A percentile compares a stretch with the other conserved stretches of the same genome.
phyloP scores from a whole-genome alignment of 2,329 filamentous ascomycete species.

The Verticillium albo-atrum region DNA sequence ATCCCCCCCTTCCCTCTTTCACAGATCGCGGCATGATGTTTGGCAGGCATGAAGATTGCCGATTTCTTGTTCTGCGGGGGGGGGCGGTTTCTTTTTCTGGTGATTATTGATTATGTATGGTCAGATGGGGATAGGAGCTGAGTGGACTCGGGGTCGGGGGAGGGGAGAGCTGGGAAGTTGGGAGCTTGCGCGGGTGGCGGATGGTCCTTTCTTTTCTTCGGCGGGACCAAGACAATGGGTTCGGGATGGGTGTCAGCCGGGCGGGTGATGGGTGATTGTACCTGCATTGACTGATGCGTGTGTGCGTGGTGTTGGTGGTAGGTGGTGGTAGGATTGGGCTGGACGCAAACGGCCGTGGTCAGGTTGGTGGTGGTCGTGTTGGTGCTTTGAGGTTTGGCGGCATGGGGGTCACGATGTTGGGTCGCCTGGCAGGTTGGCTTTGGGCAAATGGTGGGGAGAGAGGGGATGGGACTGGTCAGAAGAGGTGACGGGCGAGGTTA shows the following conservation, averaged over 20 bases:
- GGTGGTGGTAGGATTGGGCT: too few relatives aligned
- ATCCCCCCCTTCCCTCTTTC: background rate
- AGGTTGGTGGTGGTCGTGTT: too few relatives aligned
- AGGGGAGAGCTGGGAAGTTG: background rate
- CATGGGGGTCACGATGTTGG: too few relatives aligned
- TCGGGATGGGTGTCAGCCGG: background rate
- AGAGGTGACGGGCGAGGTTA: too few relatives aligned
- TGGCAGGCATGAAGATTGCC: background rate
- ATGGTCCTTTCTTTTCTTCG: background rate
- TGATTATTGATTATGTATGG: background rate
- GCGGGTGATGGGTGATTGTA: background rate
- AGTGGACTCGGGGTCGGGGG: background rate
- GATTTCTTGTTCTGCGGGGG: background rate
- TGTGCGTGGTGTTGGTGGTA: background rate
- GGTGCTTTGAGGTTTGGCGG: too few relatives aligned
- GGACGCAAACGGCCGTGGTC: too few relatives aligned
- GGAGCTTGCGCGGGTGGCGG: background rate
- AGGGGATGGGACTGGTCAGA: too few relatives aligned
- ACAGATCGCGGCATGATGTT: background rate
- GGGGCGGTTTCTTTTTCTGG: background rate
- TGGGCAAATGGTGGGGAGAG: too few relatives aligned
- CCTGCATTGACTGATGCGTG: background rate
- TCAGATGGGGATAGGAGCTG: background rate
- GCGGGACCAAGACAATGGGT: background rate
- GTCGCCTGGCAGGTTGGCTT: too few relatives aligned